Base-by-base conservation (phyloP, 129 eudicot genomes). In the Mikania micrantha region DNA sequence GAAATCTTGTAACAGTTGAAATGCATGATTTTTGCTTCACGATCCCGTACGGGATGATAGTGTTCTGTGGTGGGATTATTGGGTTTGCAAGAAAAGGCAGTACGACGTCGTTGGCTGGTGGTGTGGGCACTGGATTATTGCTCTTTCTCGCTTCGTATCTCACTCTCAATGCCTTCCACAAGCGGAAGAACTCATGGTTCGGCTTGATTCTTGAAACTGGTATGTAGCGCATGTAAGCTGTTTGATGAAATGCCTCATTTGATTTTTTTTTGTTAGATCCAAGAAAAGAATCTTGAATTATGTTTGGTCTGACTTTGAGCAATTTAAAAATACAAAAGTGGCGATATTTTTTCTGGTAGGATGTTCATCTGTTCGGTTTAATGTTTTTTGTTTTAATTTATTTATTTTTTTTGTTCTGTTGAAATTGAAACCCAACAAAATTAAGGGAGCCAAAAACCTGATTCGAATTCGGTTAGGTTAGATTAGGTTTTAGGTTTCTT, bases 21-120 rank as follows among this genome's bases (percentile, higher is more conserved):
- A 94, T 94, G 99, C 99, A 86, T 75, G 99, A 94, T 85, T 94
- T 89, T 76, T 94, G 97, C 88, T 89, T 94, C 72, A 94, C 96
- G 66, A 86, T 94, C 78, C 99, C 99, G 24, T 94, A 94, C 57
- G 99, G 95, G 74, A 71, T 94, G 82, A 57, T 94, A 49, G 71
- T 94, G 74, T 72, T 81, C 36, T 56, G 71, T 53, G 99, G 99
- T 41, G 99, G 99, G 60, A 52, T 83, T 20, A 73, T 94, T 50
- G 99, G 99, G 3, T 94, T 76, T 81, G 86, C 84, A 59, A 83
- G 74, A 67, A 84, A 79, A 75, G 96, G 96, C 2, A 89, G 99
- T 78, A 75, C 79, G 39, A 85, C 89, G 13, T 94, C 99, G 22
- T 79, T 94, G 24, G 95, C 85, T 48, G 99, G 97, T 5, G 99